Base-by-base conservation (phyloP, 495 filamentous ascomycete genomes). In the Ramalina intermedia region DNA sequence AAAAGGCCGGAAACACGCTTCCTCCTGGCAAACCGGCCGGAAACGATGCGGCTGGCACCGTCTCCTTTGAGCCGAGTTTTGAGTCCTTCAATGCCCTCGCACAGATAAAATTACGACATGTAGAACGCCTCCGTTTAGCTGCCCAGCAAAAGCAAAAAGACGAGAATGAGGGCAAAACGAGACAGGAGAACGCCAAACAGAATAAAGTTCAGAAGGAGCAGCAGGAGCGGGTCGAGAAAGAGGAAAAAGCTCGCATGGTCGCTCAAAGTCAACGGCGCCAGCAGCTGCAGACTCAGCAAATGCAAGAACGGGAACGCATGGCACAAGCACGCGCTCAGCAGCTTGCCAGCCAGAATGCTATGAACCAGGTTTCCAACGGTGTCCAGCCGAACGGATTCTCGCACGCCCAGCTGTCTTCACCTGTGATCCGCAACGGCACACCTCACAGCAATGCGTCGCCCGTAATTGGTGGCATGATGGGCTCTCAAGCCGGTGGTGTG, bases 1-100 rank as follows among this genome's bases (percentile, higher is more conserved):
- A 96, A 56, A 83, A 79, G 51, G 74, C 82, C 43, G 69, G 78
- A 3, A 80, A 78, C 47, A 80, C 78, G 12, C 29, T 33, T 33
- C 29, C 29, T 33, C 13, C 44, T 9, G 44, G 44, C 4, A 47
- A 47, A 17, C 6, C 44, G 4, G 44, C 26, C 33, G n/a, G 26
- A 18, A 86, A 93, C 57, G 86, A 80, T n/a, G 76, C 82, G 43
- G 73, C 79, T 27, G 81, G 77, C 42, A 70, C 75, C 2, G 69
- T 75, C 7, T 65, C 80, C 18, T 94, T 90, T 57, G 84, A 94
- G 56, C 85, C 87, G 40, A 75, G 81, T 5, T 96, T 96, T 61
- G 87, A 90, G 46, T 73, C 82, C 12, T 96, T 94, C 69, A 95
- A 96, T 67, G 73, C 84, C 1, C 73, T 99, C 21, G 85, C 85